These are phyloP conservation scores for Amanita fuliginea DNA, from an alignment of 768 basidiomycete genomes.

Conservation along the genomic window DNA sequence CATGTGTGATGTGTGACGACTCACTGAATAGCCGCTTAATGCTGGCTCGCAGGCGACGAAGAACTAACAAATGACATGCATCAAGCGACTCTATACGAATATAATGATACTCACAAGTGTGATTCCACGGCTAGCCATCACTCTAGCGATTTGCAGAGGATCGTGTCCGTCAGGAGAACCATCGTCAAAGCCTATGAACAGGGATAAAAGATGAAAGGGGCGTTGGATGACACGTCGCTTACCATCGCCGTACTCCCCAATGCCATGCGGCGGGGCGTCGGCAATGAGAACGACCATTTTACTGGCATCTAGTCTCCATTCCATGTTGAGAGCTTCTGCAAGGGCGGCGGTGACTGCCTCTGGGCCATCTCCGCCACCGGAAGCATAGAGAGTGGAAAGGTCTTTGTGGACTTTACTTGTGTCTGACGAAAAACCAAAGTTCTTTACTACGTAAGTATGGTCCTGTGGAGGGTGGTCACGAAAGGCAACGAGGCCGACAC, in stretches of 20 bases:
- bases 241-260: constrained; percentile 97
- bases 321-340: constrained; percentile 77
- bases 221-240: constrained; percentile 12
- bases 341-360: constrained; percentile 95
- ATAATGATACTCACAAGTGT: constrained; percentile 52
- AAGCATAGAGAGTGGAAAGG: constrained; percentile 76
- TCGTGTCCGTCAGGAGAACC: constrained; percentile 93
- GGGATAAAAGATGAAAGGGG: constrained; percentile 9
- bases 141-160: constrained; percentile 76
- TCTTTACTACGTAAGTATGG: constrained; percentile 87
- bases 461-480: constrained; percentile 97
- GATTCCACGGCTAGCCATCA: constrained; percentile 87
- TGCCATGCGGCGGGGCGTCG: constrained; percentile 95
- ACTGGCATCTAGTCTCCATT: constrained; percentile 80
- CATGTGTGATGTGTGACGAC: constrained; percentile 7
- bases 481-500: constrained; percentile 89
- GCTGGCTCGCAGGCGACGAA: constrained; percentile 99
- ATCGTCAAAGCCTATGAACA: constrained; percentile 67
- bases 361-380: constrained; percentile 90
- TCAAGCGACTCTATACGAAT: background rate
- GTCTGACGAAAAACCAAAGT: constrained; percentile 90
- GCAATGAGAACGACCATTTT: constrained; percentile 97
- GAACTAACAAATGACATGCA: constrained; percentile 43
- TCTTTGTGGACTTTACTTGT: constrained; percentile 80
- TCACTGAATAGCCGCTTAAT: constrained; percentile 83